A percentile compares a stretch with the other conserved stretches of the same genome.
Evolutionary conservation across 768 basidiomycete genomes (phyloP).

Genomic region (Phlebiopsis flavidoalba): DNA sequence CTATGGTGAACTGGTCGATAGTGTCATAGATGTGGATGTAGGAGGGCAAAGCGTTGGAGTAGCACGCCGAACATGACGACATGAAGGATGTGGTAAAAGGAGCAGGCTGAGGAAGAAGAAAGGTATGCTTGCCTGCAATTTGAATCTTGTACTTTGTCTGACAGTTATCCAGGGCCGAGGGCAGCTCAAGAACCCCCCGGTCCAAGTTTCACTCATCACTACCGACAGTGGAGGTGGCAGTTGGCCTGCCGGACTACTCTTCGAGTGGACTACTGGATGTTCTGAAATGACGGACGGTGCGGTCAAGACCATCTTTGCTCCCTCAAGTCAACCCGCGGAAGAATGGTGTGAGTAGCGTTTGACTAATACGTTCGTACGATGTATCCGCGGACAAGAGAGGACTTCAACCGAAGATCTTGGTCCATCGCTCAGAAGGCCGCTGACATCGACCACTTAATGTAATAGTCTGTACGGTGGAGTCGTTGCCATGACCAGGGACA

Average conservation of each 20-base stretch:
- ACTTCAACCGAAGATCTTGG: conserved; percentile 78
- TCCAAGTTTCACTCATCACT: conserved; percentile 86
- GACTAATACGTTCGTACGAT: no score
- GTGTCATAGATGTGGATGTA: conserved; percentile 96
- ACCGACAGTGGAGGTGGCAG: conserved; percentile 71
- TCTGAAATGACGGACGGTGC: conserved; percentile 93
- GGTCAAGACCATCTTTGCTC: conserved; percentile 92
- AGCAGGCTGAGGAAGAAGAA: conserved; percentile 73
- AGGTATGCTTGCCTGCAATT: conserved; percentile 48
- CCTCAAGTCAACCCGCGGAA: conserved; percentile 94
- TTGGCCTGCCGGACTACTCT: conserved; percentile 83
- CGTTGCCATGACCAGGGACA: conserved; percentile 91
- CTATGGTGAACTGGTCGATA: conserved; percentile 80
- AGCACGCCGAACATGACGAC: conserved; percentile 83
- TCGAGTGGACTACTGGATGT: conserved; percentile 97
- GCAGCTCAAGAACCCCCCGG: conserved; percentile 77
- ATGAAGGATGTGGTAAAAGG: conserved; percentile 64
- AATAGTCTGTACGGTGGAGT: conserved; percentile 77
- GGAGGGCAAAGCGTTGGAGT: conserved; percentile 86
- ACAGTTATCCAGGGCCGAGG: conserved; percentile 49
- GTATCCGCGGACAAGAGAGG: no score
- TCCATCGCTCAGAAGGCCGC: conserved; percentile 69
- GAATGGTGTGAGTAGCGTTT: conserved; percentile 77
- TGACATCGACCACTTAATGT: conserved; percentile 68
- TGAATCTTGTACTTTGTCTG: not conserved